Conservation (phyloP, 345 rosid species). For the Salix suchowensis region DNA sequence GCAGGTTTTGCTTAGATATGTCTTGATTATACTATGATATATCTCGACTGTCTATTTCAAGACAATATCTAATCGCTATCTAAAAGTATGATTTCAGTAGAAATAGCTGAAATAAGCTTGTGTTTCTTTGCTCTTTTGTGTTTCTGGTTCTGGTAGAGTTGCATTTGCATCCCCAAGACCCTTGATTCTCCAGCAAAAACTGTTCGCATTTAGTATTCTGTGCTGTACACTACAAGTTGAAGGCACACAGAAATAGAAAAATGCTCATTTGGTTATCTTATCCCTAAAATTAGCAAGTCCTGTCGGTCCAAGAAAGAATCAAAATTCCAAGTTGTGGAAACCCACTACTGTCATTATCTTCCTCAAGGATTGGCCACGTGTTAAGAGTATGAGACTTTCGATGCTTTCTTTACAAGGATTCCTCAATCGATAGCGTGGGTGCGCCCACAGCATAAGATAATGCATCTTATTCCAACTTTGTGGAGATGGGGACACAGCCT, state of each 20-base stretch:
- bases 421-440: background rate
- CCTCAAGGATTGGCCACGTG: background rate
- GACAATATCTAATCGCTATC: no score
- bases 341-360: background rate
- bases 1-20: background rate
- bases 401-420: background rate
- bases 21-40: background rate
- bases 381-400: background rate
- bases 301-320: background rate
- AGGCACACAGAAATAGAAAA: background rate
- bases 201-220: background rate
- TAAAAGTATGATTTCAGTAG: no score
- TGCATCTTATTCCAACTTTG: background rate
- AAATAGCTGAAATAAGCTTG: background rate
- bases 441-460: background rate
- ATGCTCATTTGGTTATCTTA: background rate
- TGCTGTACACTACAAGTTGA: background rate
- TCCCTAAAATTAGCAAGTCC: background rate
- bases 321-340: background rate
- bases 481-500: background rate
- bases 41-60: no score
- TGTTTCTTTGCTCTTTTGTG: background rate
- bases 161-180: background rate
- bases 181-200: background rate
- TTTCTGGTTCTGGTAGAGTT: background rate